A percentile compares a stretch with the other conserved stretches of the same genome.
Evolutionary conservation across 2,329 filamentous ascomycete genomes (phyloP).

Genomic region (Colletotrichum sp.): DNA sequence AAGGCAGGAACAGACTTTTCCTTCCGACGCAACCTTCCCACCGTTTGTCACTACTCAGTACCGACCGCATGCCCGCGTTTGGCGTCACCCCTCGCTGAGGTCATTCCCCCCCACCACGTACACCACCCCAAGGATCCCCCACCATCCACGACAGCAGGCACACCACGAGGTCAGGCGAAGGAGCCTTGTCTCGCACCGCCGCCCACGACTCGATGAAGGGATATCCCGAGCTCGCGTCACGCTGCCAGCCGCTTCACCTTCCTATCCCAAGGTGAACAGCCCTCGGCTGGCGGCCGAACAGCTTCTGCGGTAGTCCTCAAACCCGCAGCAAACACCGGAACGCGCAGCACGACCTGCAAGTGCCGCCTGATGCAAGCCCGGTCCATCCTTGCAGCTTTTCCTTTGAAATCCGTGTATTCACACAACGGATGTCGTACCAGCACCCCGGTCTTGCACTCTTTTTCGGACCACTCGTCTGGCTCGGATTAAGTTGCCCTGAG

Average conservation of each 20-base stretch:
- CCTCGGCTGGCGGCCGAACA: neutral
- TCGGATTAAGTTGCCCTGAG: neutral
- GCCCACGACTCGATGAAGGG: neutral
- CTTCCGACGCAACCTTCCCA: neutral
- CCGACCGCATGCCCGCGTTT: neutral
- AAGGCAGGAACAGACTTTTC: neutral
- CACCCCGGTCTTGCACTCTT: neutral
- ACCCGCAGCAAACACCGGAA: constrained; percentile 1
- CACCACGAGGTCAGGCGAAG: constrained; percentile 5
- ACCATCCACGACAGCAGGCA: neutral
- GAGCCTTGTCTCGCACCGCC: constrained; percentile 3
- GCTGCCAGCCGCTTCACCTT: neutral
- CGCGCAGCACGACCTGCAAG: neutral
- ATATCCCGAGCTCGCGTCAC: constrained; percentile 16
- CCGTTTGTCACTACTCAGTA: neutral
- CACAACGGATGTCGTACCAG: neutral
- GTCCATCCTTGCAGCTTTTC: neutral
- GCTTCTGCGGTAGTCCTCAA: neutral
- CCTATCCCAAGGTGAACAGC: neutral
- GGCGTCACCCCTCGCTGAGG: neutral
- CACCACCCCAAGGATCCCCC: neutral
- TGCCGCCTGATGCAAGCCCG: constrained; percentile 14
- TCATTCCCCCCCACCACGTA: neutral
- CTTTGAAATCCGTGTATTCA: neutral
- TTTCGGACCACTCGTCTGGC: neutral